These are phyloP conservation scores for Sugiyamaella chiloensis DNA, from an alignment of 805 yeast genomes.

Conservation along the genomic window DNA sequence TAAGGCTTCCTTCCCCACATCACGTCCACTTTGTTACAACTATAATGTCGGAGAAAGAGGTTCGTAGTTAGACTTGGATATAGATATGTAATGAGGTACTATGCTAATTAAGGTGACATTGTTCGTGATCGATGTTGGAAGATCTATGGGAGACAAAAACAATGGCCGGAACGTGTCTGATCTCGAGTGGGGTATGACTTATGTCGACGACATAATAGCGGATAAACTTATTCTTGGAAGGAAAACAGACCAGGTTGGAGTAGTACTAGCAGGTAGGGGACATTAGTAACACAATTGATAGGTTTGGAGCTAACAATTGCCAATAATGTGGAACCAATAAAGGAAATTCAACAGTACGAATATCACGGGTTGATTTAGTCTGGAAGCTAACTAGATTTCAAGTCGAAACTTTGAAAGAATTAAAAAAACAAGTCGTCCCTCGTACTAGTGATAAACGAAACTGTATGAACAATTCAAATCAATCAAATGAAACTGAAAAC, in stretches of 20 bases:
- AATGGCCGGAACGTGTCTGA: slow-evolving; percentile 19
- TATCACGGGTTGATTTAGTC: not conserved
- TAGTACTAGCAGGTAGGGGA: slow-evolving; percentile 26
- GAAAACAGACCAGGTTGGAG: slow-evolving; percentile 30
- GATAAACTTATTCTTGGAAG: slow-evolving; percentile 29
- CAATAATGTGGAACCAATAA: too few species aligned
- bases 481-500: not conserved
- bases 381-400: slow-evolving; percentile 8
- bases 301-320: too few species aligned
- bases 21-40: too few species aligned
- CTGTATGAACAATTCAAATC: not conserved
- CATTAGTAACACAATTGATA: too few species aligned
- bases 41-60: slow-evolving; percentile 28
- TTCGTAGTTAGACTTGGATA: slow-evolving; percentile 7
- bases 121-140: slow-evolving; percentile 50
- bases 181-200: slow-evolving; percentile 32
- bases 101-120: slow-evolving; percentile 35
- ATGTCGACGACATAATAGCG: slow-evolving; percentile 41
- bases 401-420: slow-evolving; percentile 11
- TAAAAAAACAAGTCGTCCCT: slow-evolving; percentile 12
- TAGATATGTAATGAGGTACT: not conserved
- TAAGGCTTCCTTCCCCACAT: too few species aligned
- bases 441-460: slow-evolving; percentile 6
- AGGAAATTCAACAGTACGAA: slow-evolving; percentile 9
- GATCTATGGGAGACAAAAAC: slow-evolving; percentile 28